Conservation (phyloP, 768 basidiomycete species). For the Mrakia blollopis region DNA sequence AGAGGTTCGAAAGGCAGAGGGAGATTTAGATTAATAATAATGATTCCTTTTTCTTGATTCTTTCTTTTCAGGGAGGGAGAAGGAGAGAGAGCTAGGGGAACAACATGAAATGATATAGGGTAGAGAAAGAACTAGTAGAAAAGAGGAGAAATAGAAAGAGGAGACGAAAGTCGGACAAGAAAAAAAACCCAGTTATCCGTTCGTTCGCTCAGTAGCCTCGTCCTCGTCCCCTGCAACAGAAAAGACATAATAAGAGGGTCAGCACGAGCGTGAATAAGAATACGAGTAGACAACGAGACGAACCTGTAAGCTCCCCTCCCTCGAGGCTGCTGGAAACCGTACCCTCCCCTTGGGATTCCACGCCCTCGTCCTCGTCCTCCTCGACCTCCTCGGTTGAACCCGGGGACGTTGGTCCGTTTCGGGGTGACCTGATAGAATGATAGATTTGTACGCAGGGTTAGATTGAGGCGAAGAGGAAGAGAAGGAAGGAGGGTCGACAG, state of each 20-base stretch:
- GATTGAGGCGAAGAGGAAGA: neutral
- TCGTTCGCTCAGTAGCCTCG: slow-evolving; percentile 57
- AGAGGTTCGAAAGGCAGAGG: neutral
- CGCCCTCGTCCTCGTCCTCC: slow-evolving; percentile 57
- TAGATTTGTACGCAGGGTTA: no score
- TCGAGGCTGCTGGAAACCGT: slow-evolving; percentile 33
- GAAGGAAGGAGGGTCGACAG: neutral
- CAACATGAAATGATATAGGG: no score
- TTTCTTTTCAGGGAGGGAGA: neutral
- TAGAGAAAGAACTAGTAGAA: no score
- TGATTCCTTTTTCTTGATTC: neutral
- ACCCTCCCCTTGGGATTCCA: slow-evolving; percentile 32
- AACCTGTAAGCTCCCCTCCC: slow-evolving; percentile 45
- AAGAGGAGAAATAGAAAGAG: neutral
- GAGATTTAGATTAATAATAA: neutral
- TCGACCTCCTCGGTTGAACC: slow-evolving; percentile 69
- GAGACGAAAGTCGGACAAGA: neutral
- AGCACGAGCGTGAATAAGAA: neutral
- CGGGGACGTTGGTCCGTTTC: slow-evolving; percentile 93
- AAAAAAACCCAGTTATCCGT: no score
- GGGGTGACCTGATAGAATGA: slow-evolving; percentile 93
- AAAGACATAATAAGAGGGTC: slow-evolving; percentile 8
- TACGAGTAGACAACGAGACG: slow-evolving; percentile 35
- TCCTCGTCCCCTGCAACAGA: slow-evolving; percentile 57
- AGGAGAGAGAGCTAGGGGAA: neutral